Base-by-base conservation (phyloP, 306 rosid genomes). In the Malus fusca region DNA sequence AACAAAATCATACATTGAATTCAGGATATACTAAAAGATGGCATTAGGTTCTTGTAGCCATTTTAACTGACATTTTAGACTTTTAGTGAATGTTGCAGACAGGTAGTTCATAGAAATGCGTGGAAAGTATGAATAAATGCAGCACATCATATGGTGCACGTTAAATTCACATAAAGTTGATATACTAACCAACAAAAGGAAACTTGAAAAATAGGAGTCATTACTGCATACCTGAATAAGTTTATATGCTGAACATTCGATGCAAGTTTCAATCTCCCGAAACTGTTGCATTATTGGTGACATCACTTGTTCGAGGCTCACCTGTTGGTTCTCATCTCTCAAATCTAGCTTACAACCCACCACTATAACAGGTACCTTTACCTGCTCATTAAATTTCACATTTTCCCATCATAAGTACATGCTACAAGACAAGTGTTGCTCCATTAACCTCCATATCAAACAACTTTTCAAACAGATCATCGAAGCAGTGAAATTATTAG, bases 271-370 rank as follows among this genome's bases (percentile, higher is more conserved):
- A 87, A 96, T 96, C 87, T 96, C 98, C 59, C 97, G 97, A 80
- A 96, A 96, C 71, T 96, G 97, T 82, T 96, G 98, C 99, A 96
- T 96, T 80, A 96, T 92, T 56, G 99, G 99, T 31, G 99, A 90
- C 99, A 96, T 96, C 84, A 90, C 98, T 79, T 85, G 93, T 77
- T 96, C 99, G 79, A 96, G 80, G 92, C 96, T 96, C 82, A 90
- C 85, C 75, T 88, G 96, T 82, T 88, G 96, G 81, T 82, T 87
- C 74, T 96, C 99, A 85, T 90, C 98, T 84, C 99, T 88, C 88
- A 92, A 82, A 85, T 96, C 99, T 74, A 96, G 96, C 86, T 87
- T 96, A 79, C 99, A 96, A 30, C 99, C 99, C 21, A 92, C 99
- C 66, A 90, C 98, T 79, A 96, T 92, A 33, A 96, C 99, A 23